Percentiles rank a stretch among this genome's conserved stretches.
Evolutionary conservation across 345 rosid genomes (phyloP).

Genomic region (Cardamine resedifolia): DNA sequence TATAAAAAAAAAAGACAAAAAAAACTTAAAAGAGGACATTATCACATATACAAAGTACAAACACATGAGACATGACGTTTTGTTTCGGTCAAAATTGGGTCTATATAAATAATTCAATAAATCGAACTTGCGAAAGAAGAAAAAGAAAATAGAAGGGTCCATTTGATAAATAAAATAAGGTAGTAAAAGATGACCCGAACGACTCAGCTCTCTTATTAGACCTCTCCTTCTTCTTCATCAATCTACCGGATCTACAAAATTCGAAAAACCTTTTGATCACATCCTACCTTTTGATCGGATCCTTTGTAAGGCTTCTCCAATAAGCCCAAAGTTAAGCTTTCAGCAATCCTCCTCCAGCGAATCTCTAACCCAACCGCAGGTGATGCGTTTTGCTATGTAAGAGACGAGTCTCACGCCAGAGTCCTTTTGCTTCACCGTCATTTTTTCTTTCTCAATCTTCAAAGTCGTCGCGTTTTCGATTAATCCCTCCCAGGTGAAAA

Average conservation of each 20-base stretch:
- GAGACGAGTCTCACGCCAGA: conserved; percentile 31
- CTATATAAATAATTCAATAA: background rate
- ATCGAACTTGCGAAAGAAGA: conserved; percentile 23
- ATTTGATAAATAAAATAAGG: background rate
- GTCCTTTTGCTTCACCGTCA: conserved; percentile 24
- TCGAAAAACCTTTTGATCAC: background rate
- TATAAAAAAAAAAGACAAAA: no score
- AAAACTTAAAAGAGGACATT: no score
- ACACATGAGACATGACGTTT: background rate
- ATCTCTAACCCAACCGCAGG: conserved; percentile 23
- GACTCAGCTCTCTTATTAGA: background rate
- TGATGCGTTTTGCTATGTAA: conserved; percentile 20
- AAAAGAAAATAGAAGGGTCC: conserved; percentile 1
- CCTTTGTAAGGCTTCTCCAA: background rate
- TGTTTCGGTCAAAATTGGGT: conserved; percentile 13
- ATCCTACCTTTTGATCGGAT: no score
- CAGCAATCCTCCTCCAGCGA: background rate
- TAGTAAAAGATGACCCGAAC: background rate
- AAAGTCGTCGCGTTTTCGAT: background rate
- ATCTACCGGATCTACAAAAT: conserved; percentile 18
- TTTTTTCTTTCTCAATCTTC: conserved; percentile 10
- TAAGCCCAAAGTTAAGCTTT: conserved; percentile 16
- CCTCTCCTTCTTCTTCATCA: background rate
- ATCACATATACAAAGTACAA: background rate
- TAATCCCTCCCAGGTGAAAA: conserved; percentile 1